Conservation (phyloP, 441 rosid genomes). For the Pelargonium myrrhifolium region DNA sequence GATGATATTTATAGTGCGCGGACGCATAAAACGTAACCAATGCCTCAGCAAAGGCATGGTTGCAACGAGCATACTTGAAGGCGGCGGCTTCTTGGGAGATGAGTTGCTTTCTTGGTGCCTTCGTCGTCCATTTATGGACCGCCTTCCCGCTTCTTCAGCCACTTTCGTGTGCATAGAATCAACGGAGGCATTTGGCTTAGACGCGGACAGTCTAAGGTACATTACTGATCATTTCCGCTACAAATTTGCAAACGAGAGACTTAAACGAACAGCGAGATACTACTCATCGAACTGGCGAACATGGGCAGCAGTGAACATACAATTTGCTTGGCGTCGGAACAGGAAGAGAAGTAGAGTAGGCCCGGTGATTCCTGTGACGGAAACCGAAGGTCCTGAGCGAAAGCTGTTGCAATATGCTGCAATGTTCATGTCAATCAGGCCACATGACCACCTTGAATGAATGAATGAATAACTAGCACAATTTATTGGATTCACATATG, state of each 20-base stretch:
- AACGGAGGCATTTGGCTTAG: slow-evolving; percentile 47
- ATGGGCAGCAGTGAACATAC: slow-evolving; percentile 70
- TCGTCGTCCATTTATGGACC: slow-evolving; percentile 51
- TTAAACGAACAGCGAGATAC: slow-evolving; percentile 57
- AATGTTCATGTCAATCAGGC: slow-evolving; percentile 69
- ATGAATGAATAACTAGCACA: neutral
- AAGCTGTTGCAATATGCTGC: slow-evolving; percentile 55
- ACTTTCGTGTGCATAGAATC: slow-evolving; percentile 50
- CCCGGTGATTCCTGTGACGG: slow-evolving; percentile 26
- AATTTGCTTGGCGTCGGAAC: slow-evolving; percentile 53
- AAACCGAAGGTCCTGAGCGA: slow-evolving; percentile 27
- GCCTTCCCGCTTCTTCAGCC: slow-evolving; percentile 59
- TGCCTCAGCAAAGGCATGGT: slow-evolving; percentile 50
- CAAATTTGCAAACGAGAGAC: slow-evolving; percentile 53
- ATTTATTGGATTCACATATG: no score
- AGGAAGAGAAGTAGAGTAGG: slow-evolving; percentile 37
- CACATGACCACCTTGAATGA: slow-evolving; percentile 71
- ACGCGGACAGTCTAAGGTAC: slow-evolving; percentile 41
- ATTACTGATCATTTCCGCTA: slow-evolving; percentile 62
- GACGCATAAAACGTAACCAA: slow-evolving; percentile 44
- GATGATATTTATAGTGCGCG: slow-evolving; percentile 45
- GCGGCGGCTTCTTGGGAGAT: slow-evolving; percentile 59
- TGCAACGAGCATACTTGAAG: slow-evolving; percentile 43
- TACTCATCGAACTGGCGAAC: slow-evolving; percentile 71
- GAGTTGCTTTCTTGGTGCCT: slow-evolving; percentile 66